A percentile compares a stretch with the other conserved stretches of the same genome.
Evolutionary conservation across 495 filamentous ascomycete species (phyloP).

Genomic region (Bombardia bombarda): DNA sequence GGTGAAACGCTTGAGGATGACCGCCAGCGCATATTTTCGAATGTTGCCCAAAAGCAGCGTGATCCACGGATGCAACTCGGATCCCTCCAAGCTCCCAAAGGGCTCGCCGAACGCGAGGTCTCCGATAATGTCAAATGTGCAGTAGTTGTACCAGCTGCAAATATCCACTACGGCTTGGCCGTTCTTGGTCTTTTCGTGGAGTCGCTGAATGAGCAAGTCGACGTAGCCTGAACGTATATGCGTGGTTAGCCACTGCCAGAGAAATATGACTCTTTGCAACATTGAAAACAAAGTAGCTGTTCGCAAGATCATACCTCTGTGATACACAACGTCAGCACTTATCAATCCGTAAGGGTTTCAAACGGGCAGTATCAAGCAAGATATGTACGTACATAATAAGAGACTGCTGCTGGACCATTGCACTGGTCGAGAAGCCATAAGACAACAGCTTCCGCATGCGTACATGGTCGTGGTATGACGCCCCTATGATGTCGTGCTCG

Average conservation of each 20-base stretch:
- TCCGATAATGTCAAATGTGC: slow-evolving; percentile 53
- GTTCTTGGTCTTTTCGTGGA: slow-evolving; percentile 11
- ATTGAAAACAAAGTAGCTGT: too few species aligned
- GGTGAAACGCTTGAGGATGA: too few species aligned
- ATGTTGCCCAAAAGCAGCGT: slow-evolving; percentile 18
- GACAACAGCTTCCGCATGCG: slow-evolving; percentile 35
- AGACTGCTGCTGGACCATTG: slow-evolving; percentile 33
- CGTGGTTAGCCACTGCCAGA: too few species aligned
- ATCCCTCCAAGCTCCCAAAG: slow-evolving; percentile 40
- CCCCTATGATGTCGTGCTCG: slow-evolving; percentile 20
- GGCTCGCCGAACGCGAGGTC: slow-evolving; percentile 50
- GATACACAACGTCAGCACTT: too few species aligned
- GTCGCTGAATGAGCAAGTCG: slow-evolving; percentile 33
- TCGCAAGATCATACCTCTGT: too few species aligned
- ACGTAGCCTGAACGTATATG: too few species aligned
- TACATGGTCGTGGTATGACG: slow-evolving; percentile 29
- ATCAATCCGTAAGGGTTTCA: too few species aligned
- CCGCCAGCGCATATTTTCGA: too few species aligned
- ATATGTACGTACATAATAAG: slow-evolving; percentile 28
- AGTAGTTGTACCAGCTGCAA: slow-evolving; percentile 45
- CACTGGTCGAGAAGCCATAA: slow-evolving; percentile 42
- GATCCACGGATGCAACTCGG: slow-evolving; percentile 30
- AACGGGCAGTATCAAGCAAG: too few species aligned
- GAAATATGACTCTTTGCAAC: too few species aligned
- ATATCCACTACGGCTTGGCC: slow-evolving; percentile 15